Evolutionary conservation across 495 filamentous ascomycete genomes (phyloP).

Genomic region (Penicillium waksmanii): DNA sequence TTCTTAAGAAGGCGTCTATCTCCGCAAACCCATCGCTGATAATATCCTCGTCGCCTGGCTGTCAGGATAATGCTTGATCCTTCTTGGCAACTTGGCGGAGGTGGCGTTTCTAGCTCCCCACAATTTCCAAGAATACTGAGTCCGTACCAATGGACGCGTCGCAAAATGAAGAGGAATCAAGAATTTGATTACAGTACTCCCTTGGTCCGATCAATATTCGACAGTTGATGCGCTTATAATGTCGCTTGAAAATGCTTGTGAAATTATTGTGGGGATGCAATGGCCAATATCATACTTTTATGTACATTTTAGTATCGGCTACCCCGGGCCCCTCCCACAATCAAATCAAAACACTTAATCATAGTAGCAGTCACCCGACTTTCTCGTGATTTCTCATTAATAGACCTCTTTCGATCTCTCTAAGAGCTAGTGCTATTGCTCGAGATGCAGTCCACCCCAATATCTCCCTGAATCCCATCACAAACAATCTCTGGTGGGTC

Average conservation of each 20-base stretch:
- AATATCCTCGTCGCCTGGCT: background rate
- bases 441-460: conserved; percentile 48
- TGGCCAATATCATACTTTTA: too few relatives aligned
- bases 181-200: background rate
- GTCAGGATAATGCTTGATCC: conserved; percentile 17
- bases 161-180: background rate
- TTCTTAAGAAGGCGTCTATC: too few relatives aligned
- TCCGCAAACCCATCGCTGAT: too few relatives aligned
- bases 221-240: background rate
- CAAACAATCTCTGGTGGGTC: conserved; percentile 52
- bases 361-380: too few relatives aligned
- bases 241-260: background rate
- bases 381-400: too few relatives aligned
- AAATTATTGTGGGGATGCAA: too few relatives aligned
- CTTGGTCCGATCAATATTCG: background rate
- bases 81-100: conserved; percentile 14
- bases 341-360: too few relatives aligned
- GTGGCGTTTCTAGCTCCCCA: conserved; percentile 11
- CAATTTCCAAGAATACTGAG: background rate
- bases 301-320: too few relatives aligned
- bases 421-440: background rate
- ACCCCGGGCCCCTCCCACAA: too few relatives aligned
- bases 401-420: background rate
- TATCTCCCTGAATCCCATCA: conserved; percentile 53
- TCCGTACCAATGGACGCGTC: background rate